Evolutionary conservation across 2,329 filamentous ascomycete genomes (phyloP), one percentile per base, ranked within the genome.

Genomic region (Colletotrichum somersetense): DNA sequence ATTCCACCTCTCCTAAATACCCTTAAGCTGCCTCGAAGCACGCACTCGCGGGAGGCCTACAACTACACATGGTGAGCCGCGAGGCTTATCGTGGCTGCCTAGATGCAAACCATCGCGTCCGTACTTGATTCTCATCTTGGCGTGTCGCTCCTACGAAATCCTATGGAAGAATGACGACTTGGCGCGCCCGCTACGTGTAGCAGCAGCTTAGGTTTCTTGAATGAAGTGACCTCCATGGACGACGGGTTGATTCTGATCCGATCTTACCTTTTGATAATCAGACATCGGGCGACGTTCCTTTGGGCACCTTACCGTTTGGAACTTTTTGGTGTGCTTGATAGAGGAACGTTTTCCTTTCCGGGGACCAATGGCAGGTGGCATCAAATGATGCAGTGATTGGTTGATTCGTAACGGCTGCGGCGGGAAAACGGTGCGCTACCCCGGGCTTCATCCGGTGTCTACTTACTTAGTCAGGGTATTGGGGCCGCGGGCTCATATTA

Each of bases 341-440:
- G 8, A 35, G 30, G 14, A 52, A 16, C 18, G 44, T 26, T 20
- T 40, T 40, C 12, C 11, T 5, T 38, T 40, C 4, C 30, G 30
- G 33, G 55, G 35, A 40, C 33, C 26, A 38, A 23, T 50, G 8
- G 20, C 46, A 50, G 16, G 14, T 7, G 42, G 48, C 42, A 23
- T 33, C 12, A 16, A 40, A n/a, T 7, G 50, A 30, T 16, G 42
- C 20, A 30, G 20, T 65, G 65, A 71, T 71, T 71, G 58, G 65
- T 59, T 71, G 58, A 58, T 59, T 68, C 44, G 26, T 53, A 46
- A 33, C 10, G 67, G 35, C 26, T 44, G 38, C 35, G 53, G 48
- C 35, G 44, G 18, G 64, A 16, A 5, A 38, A 12, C 44, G 30
- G 33, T 38, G 12, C 44, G 59, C 12, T 26, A 26, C 26, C 26